phyloP scores from a whole-genome alignment of 2,329 filamentous ascomycete genomes.

The Pyricularia pennisetigena region DNA sequence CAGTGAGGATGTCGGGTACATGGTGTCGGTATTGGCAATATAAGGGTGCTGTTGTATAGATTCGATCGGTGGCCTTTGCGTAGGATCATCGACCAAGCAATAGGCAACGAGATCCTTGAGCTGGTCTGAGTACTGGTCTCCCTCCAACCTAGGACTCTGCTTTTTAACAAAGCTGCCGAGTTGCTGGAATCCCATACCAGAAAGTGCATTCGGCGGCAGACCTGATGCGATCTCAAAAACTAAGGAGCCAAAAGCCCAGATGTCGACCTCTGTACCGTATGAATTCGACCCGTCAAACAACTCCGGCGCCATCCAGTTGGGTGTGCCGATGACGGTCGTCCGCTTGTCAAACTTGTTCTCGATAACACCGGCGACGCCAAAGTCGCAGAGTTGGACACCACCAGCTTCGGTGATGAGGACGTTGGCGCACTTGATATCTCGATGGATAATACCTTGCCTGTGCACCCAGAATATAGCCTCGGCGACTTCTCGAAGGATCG shows the following conservation, averaged over 20 bases:
- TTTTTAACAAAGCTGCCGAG: constrained; percentile 48
- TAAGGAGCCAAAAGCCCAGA: constrained; percentile 79
- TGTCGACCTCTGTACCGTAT: constrained; percentile 66
- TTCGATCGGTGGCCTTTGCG: constrained; percentile 59
- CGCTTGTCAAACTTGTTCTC: constrained; percentile 69
- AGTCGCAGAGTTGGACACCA: constrained; percentile 72
- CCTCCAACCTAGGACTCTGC: constrained; percentile 59
- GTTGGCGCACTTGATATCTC: constrained; percentile 69
- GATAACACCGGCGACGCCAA: constrained; percentile 71
- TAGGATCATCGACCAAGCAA: constrained; percentile 60
- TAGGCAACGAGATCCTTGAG: constrained; percentile 64
- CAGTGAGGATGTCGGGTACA: constrained; percentile 55
- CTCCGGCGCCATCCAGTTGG: constrained; percentile 81
- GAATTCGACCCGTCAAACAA: constrained; percentile 52
- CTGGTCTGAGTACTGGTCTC: constrained; percentile 58
- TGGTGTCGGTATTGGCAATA: constrained; percentile 50
- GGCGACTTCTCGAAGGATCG: constrained; percentile 56
- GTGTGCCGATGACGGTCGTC: constrained; percentile 72
- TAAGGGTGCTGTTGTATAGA: constrained; percentile 62
- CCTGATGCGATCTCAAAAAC: constrained; percentile 75
- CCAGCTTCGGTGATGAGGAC: constrained; percentile 71
- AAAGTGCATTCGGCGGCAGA: constrained; percentile 57
- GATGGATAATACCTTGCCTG: constrained; percentile 57
- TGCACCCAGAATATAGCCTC: constrained; percentile 61
- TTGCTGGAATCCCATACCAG: constrained; percentile 40